Evolutionary conservation across 805 yeast genomes (phyloP).

Genomic region (Yueomyces sp.): DNA sequence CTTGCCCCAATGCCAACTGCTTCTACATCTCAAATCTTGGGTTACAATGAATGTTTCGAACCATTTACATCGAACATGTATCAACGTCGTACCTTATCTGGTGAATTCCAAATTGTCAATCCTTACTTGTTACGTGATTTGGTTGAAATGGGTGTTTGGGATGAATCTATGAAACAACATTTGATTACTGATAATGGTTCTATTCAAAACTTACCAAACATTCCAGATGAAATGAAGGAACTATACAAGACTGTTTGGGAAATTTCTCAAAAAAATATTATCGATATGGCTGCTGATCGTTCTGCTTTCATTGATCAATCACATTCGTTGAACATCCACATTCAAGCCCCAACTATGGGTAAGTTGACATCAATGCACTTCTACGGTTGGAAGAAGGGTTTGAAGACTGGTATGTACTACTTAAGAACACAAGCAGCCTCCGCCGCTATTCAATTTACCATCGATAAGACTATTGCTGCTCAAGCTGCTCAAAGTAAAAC

Average conservation of each 20-base stretch:
- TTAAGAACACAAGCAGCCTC: conserved; percentile 95
- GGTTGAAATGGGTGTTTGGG: conserved; percentile 75
- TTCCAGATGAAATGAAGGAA: conserved; percentile 62
- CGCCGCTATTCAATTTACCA: conserved; percentile 87
- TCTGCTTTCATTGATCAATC: conserved; percentile 82
- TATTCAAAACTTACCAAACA: conserved; percentile 55
- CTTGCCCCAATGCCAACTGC: conserved; percentile 99
- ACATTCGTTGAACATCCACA: conserved; percentile 81
- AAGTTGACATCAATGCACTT: conserved; percentile 96
- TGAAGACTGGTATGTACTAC: conserved; percentile 98
- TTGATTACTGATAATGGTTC: conserved; percentile 76
- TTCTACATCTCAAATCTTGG: conserved; percentile 89
- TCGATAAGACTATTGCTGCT: conserved; percentile 83
- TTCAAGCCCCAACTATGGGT: conserved; percentile 88
- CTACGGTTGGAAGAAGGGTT: conserved; percentile 97
- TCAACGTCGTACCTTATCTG: conserved; percentile 80
- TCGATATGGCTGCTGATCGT: conserved; percentile 76
- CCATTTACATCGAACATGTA: conserved; percentile 91
- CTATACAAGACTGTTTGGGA: conserved; percentile 97
- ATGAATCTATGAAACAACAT: conserved; percentile 59
- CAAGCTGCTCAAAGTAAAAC: conserved; percentile 49
- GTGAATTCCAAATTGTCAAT: conserved; percentile 89
- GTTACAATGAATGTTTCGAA: conserved; percentile 91
- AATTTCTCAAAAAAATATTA: conserved; percentile 68
- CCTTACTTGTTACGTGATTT: conserved; percentile 74